A percentile compares a stretch with the other conserved stretches of the same genome.
phyloP scores from a whole-genome alignment of 2,329 filamentous ascomycete genomes.

The Orbilia blumenaviensis region DNA sequence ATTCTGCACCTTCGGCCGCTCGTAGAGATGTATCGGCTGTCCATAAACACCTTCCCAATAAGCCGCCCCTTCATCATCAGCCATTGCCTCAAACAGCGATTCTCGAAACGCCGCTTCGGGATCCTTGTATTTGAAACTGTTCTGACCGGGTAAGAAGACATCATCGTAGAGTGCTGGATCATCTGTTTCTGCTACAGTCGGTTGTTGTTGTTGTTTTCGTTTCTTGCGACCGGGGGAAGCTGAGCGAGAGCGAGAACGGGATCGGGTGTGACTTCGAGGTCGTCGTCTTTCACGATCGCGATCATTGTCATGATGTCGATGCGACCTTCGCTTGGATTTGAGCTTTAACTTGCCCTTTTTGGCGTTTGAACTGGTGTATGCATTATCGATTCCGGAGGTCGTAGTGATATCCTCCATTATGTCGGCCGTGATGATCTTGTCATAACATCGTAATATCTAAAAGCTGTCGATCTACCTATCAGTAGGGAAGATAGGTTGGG shows the following conservation, averaged over 20 bases:
- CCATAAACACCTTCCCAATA: slow-evolving; percentile 98
- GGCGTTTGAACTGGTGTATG: slow-evolving; percentile 39
- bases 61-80: slow-evolving; percentile 91
- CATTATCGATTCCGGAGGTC: slow-evolving; percentile 28
- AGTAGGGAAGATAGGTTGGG: no score
- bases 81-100: slow-evolving; percentile 94
- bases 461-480: no score
- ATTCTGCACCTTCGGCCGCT: slow-evolving; percentile 65
- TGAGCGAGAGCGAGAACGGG: slow-evolving; percentile 42
- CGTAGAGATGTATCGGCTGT: slow-evolving; percentile 87
- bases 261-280: slow-evolving; percentile 35
- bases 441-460: slow-evolving; percentile 23
- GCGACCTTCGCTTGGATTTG: slow-evolving; percentile 39
- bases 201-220: slow-evolving; percentile 55
- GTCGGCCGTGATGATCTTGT: not conserved
- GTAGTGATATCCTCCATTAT: slow-evolving; percentile 20
- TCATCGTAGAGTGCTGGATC: slow-evolving; percentile 61
- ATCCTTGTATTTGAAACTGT: slow-evolving; percentile 64
- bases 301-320: slow-evolving; percentile 11
- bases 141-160: slow-evolving; percentile 60
- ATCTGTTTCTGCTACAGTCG: slow-evolving; percentile 56
- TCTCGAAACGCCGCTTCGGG: slow-evolving; percentile 84
- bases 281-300: slow-evolving; percentile 20
- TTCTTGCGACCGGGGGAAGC: slow-evolving; percentile 57
- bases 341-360: slow-evolving; percentile 49